Conservation (phyloP, 2,329 filamentous ascomycete genomes). For the Pseudogymnoascus pannorum region DNA sequence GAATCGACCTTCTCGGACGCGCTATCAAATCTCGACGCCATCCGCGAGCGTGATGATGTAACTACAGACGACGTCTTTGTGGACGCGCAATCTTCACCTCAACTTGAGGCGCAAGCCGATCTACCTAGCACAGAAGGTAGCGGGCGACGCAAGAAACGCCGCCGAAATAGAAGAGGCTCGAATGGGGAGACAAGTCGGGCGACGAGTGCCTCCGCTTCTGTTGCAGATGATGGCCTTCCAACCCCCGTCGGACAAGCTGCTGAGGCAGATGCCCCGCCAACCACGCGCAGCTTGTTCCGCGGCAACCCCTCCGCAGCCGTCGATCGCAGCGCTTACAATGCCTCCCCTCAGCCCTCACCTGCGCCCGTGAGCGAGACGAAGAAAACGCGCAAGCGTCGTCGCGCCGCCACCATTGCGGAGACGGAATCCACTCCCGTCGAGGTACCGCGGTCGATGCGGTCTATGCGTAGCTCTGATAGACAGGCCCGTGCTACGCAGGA, state of each 20-base stretch:
- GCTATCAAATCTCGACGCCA: background rate
- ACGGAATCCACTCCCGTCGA: background rate
- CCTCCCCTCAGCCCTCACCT: background rate
- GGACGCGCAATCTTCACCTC: conserved; percentile 23
- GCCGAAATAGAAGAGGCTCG: background rate
- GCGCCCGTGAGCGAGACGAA: background rate
- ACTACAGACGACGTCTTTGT: conserved; percentile 20
- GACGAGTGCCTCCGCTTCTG: background rate
- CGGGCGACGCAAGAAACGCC: background rate
- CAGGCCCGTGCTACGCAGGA: background rate
- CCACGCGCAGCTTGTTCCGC: background rate
- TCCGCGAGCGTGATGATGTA: background rate
- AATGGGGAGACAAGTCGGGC: background rate
- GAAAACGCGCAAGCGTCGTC: background rate
- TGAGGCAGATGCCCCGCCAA: background rate
- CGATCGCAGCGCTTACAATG: background rate
- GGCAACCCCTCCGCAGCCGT: background rate
- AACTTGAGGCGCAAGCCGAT: background rate
- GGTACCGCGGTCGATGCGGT: background rate
- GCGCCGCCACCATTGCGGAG: background rate
- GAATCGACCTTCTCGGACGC: background rate
- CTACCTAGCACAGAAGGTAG: background rate
- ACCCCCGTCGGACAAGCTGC: too few species aligned
- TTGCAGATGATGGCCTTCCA: background rate
- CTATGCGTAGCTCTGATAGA: background rate